phyloP scores from a whole-genome alignment of 352 stramenopile species.

The Globisporangium camurandrum region DNA sequence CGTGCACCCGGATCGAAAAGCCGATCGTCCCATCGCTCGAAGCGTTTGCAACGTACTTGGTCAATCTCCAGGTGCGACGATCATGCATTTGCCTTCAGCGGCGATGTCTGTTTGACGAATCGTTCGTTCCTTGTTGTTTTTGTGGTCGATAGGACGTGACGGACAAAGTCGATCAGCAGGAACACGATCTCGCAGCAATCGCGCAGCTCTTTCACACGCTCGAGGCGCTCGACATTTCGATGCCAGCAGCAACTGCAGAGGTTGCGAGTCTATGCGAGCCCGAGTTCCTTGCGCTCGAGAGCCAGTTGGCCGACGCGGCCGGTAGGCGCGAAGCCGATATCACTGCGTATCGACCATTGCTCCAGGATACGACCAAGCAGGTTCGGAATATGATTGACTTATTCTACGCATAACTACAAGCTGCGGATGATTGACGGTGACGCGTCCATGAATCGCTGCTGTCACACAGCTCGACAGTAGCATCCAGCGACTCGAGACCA shows the following conservation, averaged over 20 bases:
- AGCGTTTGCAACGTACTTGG: constrained; percentile 41
- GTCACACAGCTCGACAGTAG: neutral
- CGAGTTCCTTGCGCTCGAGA: constrained; percentile 35
- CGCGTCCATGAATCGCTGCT: neutral
- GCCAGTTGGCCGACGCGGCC: constrained; percentile 19
- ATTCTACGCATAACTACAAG: too few relatives aligned
- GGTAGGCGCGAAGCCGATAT: constrained; percentile 24
- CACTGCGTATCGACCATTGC: constrained; percentile 17
- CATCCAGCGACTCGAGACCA: constrained; percentile 20
- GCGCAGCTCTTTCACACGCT: constrained; percentile 32
- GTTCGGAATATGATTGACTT: constrained; percentile 1
- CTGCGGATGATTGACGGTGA: neutral
- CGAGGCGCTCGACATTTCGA: constrained; percentile 21
- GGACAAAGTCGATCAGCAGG: constrained; percentile 34
- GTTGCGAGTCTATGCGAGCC: constrained; percentile 31
- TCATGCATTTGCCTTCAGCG: too few relatives aligned
- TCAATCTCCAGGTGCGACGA: constrained; percentile 38
- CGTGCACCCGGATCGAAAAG: constrained; percentile 42
- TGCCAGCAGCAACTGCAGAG: constrained; percentile 20
- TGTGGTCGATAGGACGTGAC: constrained; percentile 28
- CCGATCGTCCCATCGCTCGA: constrained; percentile 22
- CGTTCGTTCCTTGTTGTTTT: neutral
- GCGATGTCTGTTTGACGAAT: too few relatives aligned
- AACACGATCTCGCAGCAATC: constrained; percentile 40
- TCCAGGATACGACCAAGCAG: constrained; percentile 14